phyloP scores from a whole-genome alignment of 1,139 yeast genomes.

The Saccharomyces hybrid region DNA sequence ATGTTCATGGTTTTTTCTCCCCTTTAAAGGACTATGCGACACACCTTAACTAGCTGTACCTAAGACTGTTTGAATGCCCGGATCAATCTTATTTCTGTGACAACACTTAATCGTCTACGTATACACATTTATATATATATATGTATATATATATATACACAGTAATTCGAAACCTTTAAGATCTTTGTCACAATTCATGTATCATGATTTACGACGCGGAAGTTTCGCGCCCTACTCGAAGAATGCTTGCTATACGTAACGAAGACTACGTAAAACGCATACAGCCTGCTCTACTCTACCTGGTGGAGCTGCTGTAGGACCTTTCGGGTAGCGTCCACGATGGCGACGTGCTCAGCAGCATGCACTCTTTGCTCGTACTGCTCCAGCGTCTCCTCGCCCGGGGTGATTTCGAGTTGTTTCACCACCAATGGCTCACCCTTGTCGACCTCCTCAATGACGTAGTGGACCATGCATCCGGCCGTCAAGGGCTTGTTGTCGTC shows the following conservation, averaged over 20 bases:
- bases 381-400: conserved; percentile 62
- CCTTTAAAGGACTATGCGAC: background rate
- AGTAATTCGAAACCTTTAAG: background rate
- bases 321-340: conserved; percentile 77
- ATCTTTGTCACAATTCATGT: background rate
- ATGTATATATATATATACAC: background rate
- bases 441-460: conserved; percentile 90
- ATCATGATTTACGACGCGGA: conserved; percentile 1
- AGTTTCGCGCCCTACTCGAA: background rate
- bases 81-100: background rate
- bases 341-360: conserved; percentile 74
- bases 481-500: conserved; percentile 41
- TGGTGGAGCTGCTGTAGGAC: conserved; percentile 28
- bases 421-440: conserved; percentile 84
- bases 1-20: conserved; percentile 7
- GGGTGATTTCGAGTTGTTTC: conserved; percentile 62
- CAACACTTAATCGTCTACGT: background rate
- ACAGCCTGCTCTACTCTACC: background rate
- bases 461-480: conserved; percentile 97
- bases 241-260: background rate
- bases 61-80: background rate
- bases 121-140: background rate
- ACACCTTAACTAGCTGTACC: background rate
- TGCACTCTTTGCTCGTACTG: conserved; percentile 82
- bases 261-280: no score